A percentile compares a stretch with the other conserved stretches of the same genome.
Conservation (phyloP, 805 yeast genomes). For the Starmerella potacharoeniae region DNA sequence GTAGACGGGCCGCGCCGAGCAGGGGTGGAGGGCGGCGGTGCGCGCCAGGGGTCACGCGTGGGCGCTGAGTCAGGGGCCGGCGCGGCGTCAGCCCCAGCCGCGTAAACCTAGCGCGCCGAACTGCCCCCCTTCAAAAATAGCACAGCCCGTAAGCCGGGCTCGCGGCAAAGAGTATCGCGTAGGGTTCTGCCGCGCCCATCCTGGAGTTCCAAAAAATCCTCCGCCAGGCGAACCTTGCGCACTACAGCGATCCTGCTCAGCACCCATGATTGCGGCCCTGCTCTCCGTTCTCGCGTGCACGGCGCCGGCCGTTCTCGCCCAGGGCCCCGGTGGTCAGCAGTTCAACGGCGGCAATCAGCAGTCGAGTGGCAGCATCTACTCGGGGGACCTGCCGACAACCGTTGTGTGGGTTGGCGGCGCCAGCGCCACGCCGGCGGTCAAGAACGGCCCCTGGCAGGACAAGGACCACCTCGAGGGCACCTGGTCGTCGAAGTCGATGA, state of each 20-base stretch:
- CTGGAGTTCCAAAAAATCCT: background rate
- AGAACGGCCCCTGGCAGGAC: slow-evolving; percentile 23
- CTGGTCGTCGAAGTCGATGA: slow-evolving; percentile 87
- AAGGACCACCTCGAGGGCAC: slow-evolving; percentile 55
- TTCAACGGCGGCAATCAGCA: slow-evolving; percentile 2
- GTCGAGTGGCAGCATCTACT: background rate
- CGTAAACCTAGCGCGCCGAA: background rate
- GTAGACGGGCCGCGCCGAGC: too few relatives aligned
- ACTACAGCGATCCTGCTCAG: background rate
- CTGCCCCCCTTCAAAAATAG: background rate
- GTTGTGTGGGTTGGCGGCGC: background rate
- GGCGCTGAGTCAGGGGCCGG: background rate
- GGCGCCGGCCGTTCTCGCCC: background rate
- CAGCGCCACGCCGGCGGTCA: slow-evolving; percentile 11
- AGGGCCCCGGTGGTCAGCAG: slow-evolving; percentile 3
- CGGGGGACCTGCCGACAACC: background rate
- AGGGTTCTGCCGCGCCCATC: background rate
- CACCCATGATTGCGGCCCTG: slow-evolving; percentile 1
- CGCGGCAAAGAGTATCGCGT: slow-evolving; percentile 1
- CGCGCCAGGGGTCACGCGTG: background rate
- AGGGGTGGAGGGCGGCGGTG: background rate
- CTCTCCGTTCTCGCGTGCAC: background rate
- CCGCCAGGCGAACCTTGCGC: background rate
- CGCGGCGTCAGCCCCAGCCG: background rate
- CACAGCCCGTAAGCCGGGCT: background rate